These are phyloP conservation scores for Trichoderma virens DNA, from an alignment of 495 filamentous ascomycete species.

Conservation along the genomic window DNA sequence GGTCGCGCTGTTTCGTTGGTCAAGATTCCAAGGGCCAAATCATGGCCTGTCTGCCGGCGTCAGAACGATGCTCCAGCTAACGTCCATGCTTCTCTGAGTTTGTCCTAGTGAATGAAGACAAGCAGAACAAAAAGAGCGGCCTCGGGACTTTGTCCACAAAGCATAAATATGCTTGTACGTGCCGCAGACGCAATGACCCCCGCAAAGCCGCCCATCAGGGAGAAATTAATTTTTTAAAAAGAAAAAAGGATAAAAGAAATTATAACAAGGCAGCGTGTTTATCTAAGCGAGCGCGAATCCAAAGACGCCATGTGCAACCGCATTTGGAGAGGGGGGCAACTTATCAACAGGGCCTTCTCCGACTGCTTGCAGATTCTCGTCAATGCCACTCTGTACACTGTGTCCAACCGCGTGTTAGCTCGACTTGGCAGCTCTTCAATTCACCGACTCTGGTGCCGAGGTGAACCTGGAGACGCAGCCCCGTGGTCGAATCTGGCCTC, in stretches of 20 bases:
- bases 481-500: background rate
- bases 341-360: background rate
- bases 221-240: too few species aligned
- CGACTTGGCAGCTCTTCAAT: background rate
- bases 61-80: slow-evolving; percentile 8
- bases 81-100: slow-evolving; percentile 7
- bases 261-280: background rate
- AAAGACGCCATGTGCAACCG: background rate
- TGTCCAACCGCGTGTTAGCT: background rate
- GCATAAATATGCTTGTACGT: background rate
- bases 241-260: background rate
- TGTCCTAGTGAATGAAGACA: slow-evolving; percentile 5
- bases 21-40: slow-evolving; percentile 3
- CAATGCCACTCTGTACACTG: background rate
- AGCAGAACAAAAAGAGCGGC: background rate
- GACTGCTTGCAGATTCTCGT: slow-evolving; percentile 2
- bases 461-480: background rate
- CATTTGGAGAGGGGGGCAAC: background rate
- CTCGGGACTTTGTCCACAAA: background rate
- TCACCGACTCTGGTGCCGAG: background rate
- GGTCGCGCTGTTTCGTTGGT: slow-evolving; percentile 7
- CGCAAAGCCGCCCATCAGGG: too few species aligned
- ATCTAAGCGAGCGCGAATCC: background rate
- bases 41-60: slow-evolving; percentile 8
- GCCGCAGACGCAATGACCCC: too few species aligned